Base-by-base conservation (phyloP, 805 yeast genomes). In the Cyberlindnera sargentensis region DNA sequence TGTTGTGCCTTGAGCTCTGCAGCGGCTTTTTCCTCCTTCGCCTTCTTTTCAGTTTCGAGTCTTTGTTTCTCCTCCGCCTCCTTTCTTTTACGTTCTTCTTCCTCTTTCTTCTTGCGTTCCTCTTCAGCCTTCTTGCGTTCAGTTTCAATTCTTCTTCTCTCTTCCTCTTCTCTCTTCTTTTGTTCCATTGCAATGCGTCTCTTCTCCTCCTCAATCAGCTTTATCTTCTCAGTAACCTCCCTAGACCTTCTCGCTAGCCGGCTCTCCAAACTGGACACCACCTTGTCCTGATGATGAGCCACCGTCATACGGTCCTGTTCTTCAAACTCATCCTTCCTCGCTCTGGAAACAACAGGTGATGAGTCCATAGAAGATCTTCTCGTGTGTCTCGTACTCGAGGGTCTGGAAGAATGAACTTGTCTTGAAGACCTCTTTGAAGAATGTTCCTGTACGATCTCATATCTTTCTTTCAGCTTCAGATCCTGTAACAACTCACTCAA, bases 11-110 rank as follows among this genome's bases (percentile, higher is more conserved):
- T 50, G 29, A 37, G 42, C 55, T 40, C 55, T 47, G 44, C 55
- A 42, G 62, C 62, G 51, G 51, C 57, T 50, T 52, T 56, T 33
- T 40, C 48, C 44, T 51, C 60, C 41, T 9, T n/a, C 36, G 44
- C 43, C 36, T 38, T 49, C 48, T 27, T 37, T 42, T 42, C 37
- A 20, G 6, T 49, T 52, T 36, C 46, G 41, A 30, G 34, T 31
- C 43, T 47, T 36, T 39, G 30, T 15, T 40, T 32, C 30, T 36
- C 36, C 40, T 51, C 46, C n/a, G 38, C 46, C 41, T 43, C 43
- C 49, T 51, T 41, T 45, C 48, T 30, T 34, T 37, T n/a, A 35
- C 35, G 39, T 43, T 51, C 34, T 43, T 47, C 46, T 45, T 41
- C 54, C 48, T 47, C 53, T 42, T 60, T 57, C 51, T 50, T 56